Conservation (phyloP, 495 filamentous ascomycete species). For the Penicillium ucsense region DNA sequence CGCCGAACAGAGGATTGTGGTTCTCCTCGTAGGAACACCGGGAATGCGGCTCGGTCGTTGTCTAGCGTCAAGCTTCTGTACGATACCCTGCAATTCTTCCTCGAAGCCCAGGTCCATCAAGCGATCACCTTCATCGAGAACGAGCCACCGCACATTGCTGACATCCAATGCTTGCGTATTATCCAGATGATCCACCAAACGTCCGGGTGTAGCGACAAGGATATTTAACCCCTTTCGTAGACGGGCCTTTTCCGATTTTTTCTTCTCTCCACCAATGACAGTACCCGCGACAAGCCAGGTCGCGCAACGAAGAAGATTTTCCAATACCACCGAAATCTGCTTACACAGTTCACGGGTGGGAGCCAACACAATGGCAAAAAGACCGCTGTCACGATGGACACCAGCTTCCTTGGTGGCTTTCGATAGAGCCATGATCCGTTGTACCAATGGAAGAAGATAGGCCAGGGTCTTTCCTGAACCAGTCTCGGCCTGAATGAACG, state of each 20-base stretch:
- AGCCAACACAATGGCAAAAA: constrained; percentile 86
- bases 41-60: constrained; percentile 35
- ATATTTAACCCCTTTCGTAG: constrained; percentile 91
- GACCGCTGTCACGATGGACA: constrained; percentile 70
- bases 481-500: constrained; percentile 94
- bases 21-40: constrained; percentile 62
- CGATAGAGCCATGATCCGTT: constrained; percentile 73
- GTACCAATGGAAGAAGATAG: constrained; percentile 83
- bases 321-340: constrained; percentile 79
- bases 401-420: constrained; percentile 13
- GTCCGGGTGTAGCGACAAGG: constrained; percentile 85
- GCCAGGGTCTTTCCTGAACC: constrained; percentile 95
- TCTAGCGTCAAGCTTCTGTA: constrained; percentile 56
- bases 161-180: constrained; percentile 85
- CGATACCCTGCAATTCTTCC: constrained; percentile 71
- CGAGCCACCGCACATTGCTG: constrained; percentile 81
- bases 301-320: constrained; percentile 70
- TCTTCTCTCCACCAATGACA: constrained; percentile 93
- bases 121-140: constrained; percentile 91
- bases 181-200: constrained; percentile 81
- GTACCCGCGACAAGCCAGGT: constrained; percentile 87
- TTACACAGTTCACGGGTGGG: constrained; percentile 90
- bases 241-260: constrained; percentile 91
- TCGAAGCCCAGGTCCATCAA: constrained; percentile 97
- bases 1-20: constrained; percentile 89